Base-by-base conservation (phyloP, 441 rosid species). In the Mallotus repandus region DNA sequence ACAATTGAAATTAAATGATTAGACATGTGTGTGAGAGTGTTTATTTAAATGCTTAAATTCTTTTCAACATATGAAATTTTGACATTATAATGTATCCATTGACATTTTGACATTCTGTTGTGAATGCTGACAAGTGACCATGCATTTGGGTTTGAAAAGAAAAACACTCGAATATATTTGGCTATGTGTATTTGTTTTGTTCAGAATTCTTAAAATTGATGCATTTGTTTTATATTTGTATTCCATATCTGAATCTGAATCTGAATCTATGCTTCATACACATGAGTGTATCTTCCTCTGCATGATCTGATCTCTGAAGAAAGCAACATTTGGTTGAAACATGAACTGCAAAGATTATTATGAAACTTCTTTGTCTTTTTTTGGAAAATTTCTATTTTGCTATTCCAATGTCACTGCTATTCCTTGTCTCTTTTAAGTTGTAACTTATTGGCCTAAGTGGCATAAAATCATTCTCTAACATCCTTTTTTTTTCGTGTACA, bases 401-500 rank as follows among this genome's bases (percentile, higher is more conserved):
- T 12, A 53, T 35, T 15, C 49, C 32, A 1, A 35, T 54, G 32
- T 45, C 11, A 38, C 49, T 45, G 1, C 41, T 38, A 45, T 60
- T 1, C 25, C 2, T 5, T 25, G 5, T 6, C 15, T 22, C 8
- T 59, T 12, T 22, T 29, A 38, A 38, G 41, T 41, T 13, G 65
- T 7, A 35, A 61, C 21, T 35, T 8, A 61, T 4, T n/a, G 45
- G 46, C 7, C 15, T 50, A 19, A 48, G 32, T 69, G 29, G 29
- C 55, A 25, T 70, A 48, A 6, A 38, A 19, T 16, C 63, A 12
- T 43, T 25, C 7, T 70, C 54, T 60, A 55, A 13, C 38, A 49
- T 57, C 15, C 7, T 68, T 69, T 58, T 79, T 79, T 54, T 58
- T 53, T 19, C 7, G 3, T 25, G 48, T 70, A 29, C 8, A 6